Conservation (phyloP, 1,284 basidiomycete species). For the Microbotryomycetes sp. region DNA sequence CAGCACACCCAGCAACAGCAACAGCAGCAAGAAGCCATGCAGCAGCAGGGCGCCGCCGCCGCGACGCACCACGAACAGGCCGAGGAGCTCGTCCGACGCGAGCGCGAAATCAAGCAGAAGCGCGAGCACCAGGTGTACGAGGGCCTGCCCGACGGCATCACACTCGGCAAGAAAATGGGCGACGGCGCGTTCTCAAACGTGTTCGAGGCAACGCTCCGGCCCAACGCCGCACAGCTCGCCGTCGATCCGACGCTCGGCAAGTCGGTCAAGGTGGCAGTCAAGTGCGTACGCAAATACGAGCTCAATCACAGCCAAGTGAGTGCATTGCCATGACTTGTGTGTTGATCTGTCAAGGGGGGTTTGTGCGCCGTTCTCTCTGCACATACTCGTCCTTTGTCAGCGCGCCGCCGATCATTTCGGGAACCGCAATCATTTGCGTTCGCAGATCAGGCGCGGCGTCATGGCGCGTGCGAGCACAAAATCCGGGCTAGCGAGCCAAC, state of each 20-base stretch:
- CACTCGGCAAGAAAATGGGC: constrained; percentile 30
- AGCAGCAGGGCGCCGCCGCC: neutral
- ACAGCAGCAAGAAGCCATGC: neutral
- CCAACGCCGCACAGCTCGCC: constrained; percentile 45
- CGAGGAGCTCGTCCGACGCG: constrained; percentile 22
- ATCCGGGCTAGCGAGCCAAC: no score
- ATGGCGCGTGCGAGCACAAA: neutral
- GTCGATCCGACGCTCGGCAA: constrained; percentile 28
- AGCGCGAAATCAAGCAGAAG: constrained; percentile 20
- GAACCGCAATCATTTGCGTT: no score
- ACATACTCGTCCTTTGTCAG: neutral
- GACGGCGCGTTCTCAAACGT: constrained; percentile 94
- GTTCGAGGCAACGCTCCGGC: constrained; percentile 84
- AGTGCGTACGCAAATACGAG: constrained; percentile 84
- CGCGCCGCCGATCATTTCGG: no score
- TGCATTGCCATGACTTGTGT: neutral
- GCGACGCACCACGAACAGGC: constrained; percentile 14
- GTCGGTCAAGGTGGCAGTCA: constrained; percentile 69
- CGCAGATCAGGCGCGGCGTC: neutral
- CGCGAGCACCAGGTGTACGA: constrained; percentile 20
- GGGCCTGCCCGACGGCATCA: constrained; percentile 26
- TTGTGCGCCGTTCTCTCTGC: neutral
- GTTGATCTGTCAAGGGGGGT: neutral
- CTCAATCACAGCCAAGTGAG: constrained; percentile 92
- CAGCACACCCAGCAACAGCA: neutral